phyloP scores from a whole-genome alignment of 2,329 filamentous ascomycete species.

The Alternaria metachromatica region DNA sequence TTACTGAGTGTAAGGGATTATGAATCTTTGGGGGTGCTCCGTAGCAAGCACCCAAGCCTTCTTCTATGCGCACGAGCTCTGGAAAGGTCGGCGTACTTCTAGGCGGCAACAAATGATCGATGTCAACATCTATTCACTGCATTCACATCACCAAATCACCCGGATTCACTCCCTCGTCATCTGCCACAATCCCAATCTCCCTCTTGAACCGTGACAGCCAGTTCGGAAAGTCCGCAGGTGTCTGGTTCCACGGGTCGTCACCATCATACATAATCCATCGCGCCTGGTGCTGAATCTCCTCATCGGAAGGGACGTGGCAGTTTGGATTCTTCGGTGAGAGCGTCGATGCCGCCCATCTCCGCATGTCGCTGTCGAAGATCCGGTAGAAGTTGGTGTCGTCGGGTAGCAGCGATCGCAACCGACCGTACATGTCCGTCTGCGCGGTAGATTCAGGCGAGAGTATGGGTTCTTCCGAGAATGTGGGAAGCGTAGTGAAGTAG shows the following conservation, averaged over 20 bases:
- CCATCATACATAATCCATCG: slow-evolving; percentile 42
- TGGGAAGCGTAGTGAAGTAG: neutral
- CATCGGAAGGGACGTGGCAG: slow-evolving; percentile 34
- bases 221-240: slow-evolving; percentile 42
- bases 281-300: slow-evolving; percentile 42
- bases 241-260: slow-evolving; percentile 49
- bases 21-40: neutral
- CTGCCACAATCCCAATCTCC: slow-evolving; percentile 23
- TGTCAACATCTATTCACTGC: neutral
- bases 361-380: slow-evolving; percentile 27
- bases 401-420: slow-evolving; percentile 9
- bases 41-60: neutral
- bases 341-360: slow-evolving; percentile 32
- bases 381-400: slow-evolving; percentile 27
- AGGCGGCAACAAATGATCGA: neutral
- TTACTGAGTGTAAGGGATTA: neutral
- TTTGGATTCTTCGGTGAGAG: slow-evolving; percentile 32
- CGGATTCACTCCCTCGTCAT: slow-evolving; percentile 5
- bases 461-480: neutral
- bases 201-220: slow-evolving; percentile 43
- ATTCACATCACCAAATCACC: neutral
- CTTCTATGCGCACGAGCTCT: neutral
- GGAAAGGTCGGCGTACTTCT: neutral
- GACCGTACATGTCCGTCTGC: slow-evolving; percentile 9
- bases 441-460: neutral